phyloP scores from a whole-genome alignment of 805 yeast species.

The Kodamaea laetipori region DNA sequence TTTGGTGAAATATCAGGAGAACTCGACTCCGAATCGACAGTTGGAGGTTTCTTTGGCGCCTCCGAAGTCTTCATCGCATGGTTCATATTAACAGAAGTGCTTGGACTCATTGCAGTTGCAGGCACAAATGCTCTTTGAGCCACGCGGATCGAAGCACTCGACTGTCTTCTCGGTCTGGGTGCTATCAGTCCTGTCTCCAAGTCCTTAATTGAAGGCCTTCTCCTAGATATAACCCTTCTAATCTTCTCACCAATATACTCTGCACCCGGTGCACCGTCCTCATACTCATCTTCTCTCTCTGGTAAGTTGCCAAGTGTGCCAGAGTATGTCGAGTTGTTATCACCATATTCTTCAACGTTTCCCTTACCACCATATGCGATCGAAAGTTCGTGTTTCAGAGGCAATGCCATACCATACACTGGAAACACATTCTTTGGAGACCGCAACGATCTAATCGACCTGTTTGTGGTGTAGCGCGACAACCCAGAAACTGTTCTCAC shows the following conservation, averaged over 20 bases:
- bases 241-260: conserved; percentile 25
- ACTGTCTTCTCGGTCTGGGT: conserved; percentile 1
- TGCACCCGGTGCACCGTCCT: conserved; percentile 19
- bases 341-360: conserved; percentile 3
- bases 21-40: not conserved
- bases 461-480: conserved; percentile 13
- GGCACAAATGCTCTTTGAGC: not conserved
- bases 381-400: conserved; percentile 55
- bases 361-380: conserved; percentile 45
- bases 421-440: conserved; percentile 81
- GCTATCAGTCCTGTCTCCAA: conserved; percentile 7
- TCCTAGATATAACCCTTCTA: conserved; percentile 20
- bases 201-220: not conserved
- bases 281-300: conserved; percentile 8
- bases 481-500: conserved; percentile 15
- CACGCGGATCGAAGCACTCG: conserved; percentile 12
- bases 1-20: conserved; percentile 1
- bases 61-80: not conserved
- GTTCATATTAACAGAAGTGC: conserved; percentile 6
- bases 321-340: conserved; percentile 8
- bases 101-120: not conserved
- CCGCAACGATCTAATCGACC: not conserved
- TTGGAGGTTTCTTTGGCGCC: not conserved
- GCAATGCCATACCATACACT: conserved; percentile 74
- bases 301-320: conserved; percentile 8